A percentile compares a stretch with the other conserved stretches of the same genome.
phyloP scores from a whole-genome alignment of 441 rosid species.

The Syzygium syzygioides region DNA sequence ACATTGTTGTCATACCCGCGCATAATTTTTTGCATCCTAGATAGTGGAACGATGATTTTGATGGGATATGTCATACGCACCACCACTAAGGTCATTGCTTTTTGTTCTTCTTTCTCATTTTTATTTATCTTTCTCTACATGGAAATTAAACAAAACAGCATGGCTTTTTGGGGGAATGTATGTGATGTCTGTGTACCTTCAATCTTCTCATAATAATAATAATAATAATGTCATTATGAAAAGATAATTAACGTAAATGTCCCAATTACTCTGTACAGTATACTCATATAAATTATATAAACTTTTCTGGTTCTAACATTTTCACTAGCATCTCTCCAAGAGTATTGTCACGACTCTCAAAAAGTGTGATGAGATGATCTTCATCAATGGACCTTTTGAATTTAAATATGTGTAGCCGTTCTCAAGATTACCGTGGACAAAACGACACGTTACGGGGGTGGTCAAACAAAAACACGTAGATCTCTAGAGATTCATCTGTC shows the following conservation, averaged over 20 bases:
- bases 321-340: not conserved
- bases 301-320: not conserved
- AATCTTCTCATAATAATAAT: not conserved
- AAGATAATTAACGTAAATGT: not conserved
- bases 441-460: not conserved
- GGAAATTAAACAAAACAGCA: not conserved
- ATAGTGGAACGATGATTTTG: not conserved
- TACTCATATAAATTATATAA: not conserved
- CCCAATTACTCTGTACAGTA: not conserved
- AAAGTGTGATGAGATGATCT: accelerated
- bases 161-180: not conserved
- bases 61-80: not conserved
- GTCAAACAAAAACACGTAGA: not conserved
- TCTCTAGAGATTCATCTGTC: not conserved
- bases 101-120: not conserved
- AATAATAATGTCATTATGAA: not conserved
- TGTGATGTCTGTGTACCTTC: not conserved
- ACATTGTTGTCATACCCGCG: not conserved
- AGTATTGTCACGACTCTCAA: not conserved
- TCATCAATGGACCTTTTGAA: not conserved
- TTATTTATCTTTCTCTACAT: not conserved
- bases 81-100: not conserved
- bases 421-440: not conserved
- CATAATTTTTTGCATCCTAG: not conserved
- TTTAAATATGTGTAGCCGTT: not conserved